Conservation (phyloP, 2,329 filamentous ascomycete species). For the Pseudovirgaria hyperparasitica region DNA sequence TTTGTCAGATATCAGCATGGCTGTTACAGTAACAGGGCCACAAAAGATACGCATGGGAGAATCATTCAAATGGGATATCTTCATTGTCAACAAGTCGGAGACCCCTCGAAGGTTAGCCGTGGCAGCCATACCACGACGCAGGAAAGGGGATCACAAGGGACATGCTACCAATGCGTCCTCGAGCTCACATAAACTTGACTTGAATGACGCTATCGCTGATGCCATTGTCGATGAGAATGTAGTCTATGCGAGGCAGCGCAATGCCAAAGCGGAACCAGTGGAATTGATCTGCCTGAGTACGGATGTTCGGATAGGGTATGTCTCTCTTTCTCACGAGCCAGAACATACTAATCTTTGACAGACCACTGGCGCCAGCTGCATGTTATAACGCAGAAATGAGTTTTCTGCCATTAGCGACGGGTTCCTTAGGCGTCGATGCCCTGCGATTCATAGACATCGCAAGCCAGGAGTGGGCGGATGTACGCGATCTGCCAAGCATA, state of each 20-base stretch:
- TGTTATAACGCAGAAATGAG: conserved; percentile 63
- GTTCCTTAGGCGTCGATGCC: conserved; percentile 58
- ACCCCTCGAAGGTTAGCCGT: conserved; percentile 57
- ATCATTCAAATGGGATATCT: conserved; percentile 59
- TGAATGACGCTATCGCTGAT: conserved; percentile 38
- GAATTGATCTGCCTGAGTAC: conserved; percentile 65
- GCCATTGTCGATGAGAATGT: conserved; percentile 61
- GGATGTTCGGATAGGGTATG: conserved; percentile 58
- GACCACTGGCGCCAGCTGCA: conserved; percentile 55
- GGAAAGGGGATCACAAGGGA: conserved; percentile 37
- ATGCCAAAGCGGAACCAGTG: conserved; percentile 47
- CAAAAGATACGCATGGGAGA: conserved; percentile 48
- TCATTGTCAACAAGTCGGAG: conserved; percentile 59
- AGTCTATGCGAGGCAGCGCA: conserved; percentile 58
- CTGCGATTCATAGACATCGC: conserved; percentile 60
- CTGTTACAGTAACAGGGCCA: conserved; percentile 60
- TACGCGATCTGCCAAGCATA: conserved; percentile 60
- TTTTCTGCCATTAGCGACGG: conserved; percentile 55
- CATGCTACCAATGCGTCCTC: conserved; percentile 29
- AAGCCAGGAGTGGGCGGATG: conserved; percentile 65
- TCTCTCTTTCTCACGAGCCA: conserved; percentile 3
- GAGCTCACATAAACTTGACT: conserved; percentile 16
- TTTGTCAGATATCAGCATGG: conserved; percentile 50
- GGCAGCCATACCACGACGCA: conserved; percentile 52
- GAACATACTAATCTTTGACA: conserved; percentile 16